Base-by-base conservation (phyloP, 345 rosid genomes). In the Dovyalis caffra region DNA sequence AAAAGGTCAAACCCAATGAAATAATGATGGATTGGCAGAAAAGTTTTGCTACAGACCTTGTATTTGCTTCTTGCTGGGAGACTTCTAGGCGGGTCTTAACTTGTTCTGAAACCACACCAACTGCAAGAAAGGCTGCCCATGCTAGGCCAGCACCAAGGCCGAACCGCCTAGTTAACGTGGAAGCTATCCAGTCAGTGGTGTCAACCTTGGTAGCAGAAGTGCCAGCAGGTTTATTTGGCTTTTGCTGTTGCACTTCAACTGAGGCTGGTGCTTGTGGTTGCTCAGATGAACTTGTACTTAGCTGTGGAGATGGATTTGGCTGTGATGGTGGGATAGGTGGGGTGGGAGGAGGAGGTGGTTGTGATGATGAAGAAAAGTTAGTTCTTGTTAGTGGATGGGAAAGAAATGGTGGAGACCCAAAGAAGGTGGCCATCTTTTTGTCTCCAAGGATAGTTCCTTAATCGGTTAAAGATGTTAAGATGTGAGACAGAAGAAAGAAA, bases 131-230 rank as follows among this genome's bases (percentile, higher is more conserved):
- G 18, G 82, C 92, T 2, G 88, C 94, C 99, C 99, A 95, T 5
- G 89, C 95, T 65, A 95, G 94, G 69, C 97, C 97, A 0, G 97
- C 97, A 38, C 97, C 95, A 49, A 95, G 84, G 28, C 99, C 97
- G 71, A 89, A 95, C 70, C 97, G 85, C 71, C 97, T 83, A 32
- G 99, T 94, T 69, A 94, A 72, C 10, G 88, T 85, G 66, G 97
- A 92, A 73, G 99, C 97, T 20, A 95, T 83, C 97, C 97, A 92
- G 74, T 94, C 98, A 6, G 97, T 91, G 60, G 85, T 76, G 40
- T 90, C 97, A 35, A 75, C 91, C 73, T 68, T 81, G 70, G 76
- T 77, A 35, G 83, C 38, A 10, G 58, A 25, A 40, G 11, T 16
- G 56, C 40, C 31, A 58, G 20, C 58, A 38, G 84, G 73, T 61